Conservation (phyloP, 1,284 basidiomycete genomes). For the Limonomyces culmigenus region DNA sequence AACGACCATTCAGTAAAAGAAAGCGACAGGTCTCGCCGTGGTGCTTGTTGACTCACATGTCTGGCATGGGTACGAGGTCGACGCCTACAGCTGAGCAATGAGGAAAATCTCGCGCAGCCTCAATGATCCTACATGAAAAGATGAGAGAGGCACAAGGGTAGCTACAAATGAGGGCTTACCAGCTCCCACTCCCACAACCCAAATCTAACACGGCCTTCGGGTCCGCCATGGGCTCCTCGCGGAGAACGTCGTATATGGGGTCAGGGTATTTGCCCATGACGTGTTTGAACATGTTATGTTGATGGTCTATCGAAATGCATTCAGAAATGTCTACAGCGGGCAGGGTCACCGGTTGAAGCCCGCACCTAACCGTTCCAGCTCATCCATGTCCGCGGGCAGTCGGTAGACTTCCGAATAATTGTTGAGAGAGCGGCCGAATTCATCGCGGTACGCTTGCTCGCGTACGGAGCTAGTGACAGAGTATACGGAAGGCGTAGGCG, state of each 20-base stretch:
- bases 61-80: conserved; percentile 63
- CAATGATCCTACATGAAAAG: conserved; percentile 41
- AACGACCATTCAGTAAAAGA: too few species aligned
- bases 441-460: conserved; percentile 38
- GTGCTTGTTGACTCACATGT: conserved; percentile 28
- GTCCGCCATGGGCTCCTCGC: conserved; percentile 35
- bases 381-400: conserved; percentile 61
- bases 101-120: conserved; percentile 56
- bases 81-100: conserved; percentile 51
- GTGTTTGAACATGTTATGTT: conserved; percentile 45
- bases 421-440: conserved; percentile 54
- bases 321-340: background rate
- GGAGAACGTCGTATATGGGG: conserved; percentile 35
- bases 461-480: conserved; percentile 49
- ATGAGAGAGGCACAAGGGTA: background rate
- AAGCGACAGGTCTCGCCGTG: background rate
- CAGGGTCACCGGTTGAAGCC: conserved; percentile 3
- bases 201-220: conserved; percentile 53
- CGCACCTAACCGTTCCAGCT: conserved; percentile 49
- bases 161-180: conserved; percentile 24
- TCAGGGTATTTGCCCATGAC: conserved; percentile 51
- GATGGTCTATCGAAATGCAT: conserved; percentile 28
- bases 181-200: conserved; percentile 62
- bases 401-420: conserved; percentile 64
- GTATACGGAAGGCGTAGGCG: conserved; percentile 48